These are phyloP conservation scores for Neolentinus lepideus DNA, from an alignment of 1,284 basidiomycete species.

Conservation along the genomic window DNA sequence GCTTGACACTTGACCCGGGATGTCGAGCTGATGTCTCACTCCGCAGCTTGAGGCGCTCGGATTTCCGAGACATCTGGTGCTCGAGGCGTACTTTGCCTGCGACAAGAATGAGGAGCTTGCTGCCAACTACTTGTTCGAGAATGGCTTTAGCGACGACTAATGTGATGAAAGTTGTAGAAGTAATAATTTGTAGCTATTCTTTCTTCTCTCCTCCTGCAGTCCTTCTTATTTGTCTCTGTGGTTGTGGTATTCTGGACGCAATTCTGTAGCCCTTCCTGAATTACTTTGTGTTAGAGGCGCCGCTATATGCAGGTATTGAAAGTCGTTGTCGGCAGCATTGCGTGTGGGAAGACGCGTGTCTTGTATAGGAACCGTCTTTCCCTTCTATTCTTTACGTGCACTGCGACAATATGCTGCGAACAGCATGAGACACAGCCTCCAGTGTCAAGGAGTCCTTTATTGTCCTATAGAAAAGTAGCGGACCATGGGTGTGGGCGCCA, in stretches of 20 bases:
- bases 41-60: conserved; percentile 77
- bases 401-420: background rate
- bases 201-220: background rate
- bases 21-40: conserved; percentile 7
- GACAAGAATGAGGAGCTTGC: conserved; percentile 95
- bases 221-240: background rate
- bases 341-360: background rate
- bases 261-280: background rate
- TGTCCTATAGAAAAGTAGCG: background rate
- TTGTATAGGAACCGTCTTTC: background rate
- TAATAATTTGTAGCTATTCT: conserved; percentile 1
- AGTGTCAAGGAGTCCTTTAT: background rate
- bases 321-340: background rate
- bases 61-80: conserved; percentile 69
- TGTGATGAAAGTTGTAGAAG: background rate
- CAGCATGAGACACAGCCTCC: background rate
- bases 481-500: background rate
- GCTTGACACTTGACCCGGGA: background rate
- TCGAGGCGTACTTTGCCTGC: conserved; percentile 88
- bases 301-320: background rate
- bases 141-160: conserved; percentile 47
- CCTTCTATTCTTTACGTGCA: background rate
- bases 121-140: conserved; percentile 86
- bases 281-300: background rate
- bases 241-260: background rate